Evolutionary conservation across 2,329 filamentous ascomycete species (phyloP).

Genomic region (Fusarium vanettenii): DNA sequence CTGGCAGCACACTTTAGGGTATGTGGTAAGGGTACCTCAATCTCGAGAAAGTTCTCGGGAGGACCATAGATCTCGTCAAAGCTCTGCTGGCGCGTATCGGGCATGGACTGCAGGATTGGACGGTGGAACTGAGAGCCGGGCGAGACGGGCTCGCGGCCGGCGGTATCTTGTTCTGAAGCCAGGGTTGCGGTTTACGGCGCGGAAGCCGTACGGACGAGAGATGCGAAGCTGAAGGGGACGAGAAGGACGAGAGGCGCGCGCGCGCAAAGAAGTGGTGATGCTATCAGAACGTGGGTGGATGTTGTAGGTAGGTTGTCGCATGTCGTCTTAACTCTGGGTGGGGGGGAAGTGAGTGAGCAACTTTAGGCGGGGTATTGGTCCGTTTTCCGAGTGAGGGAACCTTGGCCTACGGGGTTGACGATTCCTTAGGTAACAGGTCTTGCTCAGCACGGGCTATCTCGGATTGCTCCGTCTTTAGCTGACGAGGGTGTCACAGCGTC

Average conservation of each 20-base stretch:
- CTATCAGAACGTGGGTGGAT: slow-evolving; percentile 7
- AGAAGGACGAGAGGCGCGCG: not conserved
- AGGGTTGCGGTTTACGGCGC: slow-evolving; percentile 53
- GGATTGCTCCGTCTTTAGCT: not conserved
- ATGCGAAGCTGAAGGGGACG: not conserved
- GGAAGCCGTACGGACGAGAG: not conserved
- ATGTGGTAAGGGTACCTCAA: slow-evolving; percentile 86
- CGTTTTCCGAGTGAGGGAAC: not conserved
- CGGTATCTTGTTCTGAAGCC: slow-evolving; percentile 54
- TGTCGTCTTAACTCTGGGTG: slow-evolving; percentile 13
- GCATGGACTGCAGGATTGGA: slow-evolving; percentile 73
- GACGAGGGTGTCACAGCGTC: not conserved
- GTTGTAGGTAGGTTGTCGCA: slow-evolving; percentile 21
- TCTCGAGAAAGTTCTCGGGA: slow-evolving; percentile 98
- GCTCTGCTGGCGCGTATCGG: slow-evolving; percentile 85
- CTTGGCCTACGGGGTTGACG: not conserved
- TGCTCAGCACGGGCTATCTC: not conserved
- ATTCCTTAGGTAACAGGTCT: not conserved
- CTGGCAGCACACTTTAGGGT: too few relatives aligned
- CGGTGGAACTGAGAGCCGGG: slow-evolving; percentile 55
- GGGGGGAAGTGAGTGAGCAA: not conserved
- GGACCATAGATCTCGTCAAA: slow-evolving; percentile 99
- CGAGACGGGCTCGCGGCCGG: slow-evolving; percentile 44
- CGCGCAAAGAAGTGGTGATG: not conserved
- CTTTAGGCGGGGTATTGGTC: slow-evolving; percentile 3